Evolutionary conservation across 129 eudicot genomes (phyloP).

Genomic region (Tanacetum coccineum): DNA sequence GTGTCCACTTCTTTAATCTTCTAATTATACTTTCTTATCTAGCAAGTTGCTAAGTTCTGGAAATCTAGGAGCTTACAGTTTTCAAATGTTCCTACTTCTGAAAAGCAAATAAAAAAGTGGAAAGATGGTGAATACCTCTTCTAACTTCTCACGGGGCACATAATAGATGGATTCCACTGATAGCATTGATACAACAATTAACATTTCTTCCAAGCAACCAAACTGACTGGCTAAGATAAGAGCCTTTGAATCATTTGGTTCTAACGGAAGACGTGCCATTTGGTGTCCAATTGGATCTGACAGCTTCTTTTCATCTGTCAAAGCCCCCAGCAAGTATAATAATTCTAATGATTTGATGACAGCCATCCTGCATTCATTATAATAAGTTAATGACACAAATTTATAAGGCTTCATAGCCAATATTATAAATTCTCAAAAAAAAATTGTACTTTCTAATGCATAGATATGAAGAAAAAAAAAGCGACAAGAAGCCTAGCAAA

Average conservation of each 20-base stretch:
- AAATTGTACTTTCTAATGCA: too few relatives aligned
- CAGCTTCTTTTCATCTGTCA: slow-evolving; percentile 67
- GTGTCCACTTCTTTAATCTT: too few relatives aligned
- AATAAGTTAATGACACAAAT: not conserved
- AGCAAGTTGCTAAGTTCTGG: too few relatives aligned
- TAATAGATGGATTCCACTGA: slow-evolving; percentile 92
- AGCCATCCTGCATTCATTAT: slow-evolving; percentile 54
- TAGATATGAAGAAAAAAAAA: too few relatives aligned
- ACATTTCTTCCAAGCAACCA: slow-evolving; percentile 88
- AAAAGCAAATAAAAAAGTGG: not conserved
- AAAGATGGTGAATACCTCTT: slow-evolving; percentile 58
- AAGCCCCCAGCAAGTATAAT: slow-evolving; percentile 74
- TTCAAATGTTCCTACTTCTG: too few relatives aligned
- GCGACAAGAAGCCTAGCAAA: not conserved
- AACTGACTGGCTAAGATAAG: slow-evolving; percentile 79
- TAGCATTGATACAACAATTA: slow-evolving; percentile 86
- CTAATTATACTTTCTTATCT: too few relatives aligned
- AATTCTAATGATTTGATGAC: slow-evolving; percentile 73
- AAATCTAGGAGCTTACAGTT: too few relatives aligned
- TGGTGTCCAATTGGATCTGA: slow-evolving; percentile 89
- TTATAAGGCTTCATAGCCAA: not conserved
- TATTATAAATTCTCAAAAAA: too few relatives aligned
- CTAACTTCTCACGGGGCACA: slow-evolving; percentile 84
- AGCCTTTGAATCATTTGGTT: slow-evolving; percentile 82
- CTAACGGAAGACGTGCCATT: slow-evolving; percentile 88